A percentile compares a stretch with the other conserved stretches of the same genome.
Conservation (phyloP, 768 basidiomycete species). For the Pluteus cervinus region DNA sequence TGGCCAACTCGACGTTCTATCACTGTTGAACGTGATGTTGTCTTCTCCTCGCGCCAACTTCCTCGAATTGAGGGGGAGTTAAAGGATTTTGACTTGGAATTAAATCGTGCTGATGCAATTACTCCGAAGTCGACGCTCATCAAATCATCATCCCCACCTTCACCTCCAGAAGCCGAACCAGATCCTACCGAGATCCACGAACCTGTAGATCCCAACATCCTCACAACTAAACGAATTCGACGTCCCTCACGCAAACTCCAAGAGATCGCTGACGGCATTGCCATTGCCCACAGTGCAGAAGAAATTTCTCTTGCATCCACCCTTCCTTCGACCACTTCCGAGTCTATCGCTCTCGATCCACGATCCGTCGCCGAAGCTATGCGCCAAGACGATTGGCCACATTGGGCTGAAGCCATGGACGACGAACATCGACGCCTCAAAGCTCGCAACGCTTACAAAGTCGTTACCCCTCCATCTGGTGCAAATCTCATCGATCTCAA, state of each 20-base stretch:
- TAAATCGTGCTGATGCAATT: background rate
- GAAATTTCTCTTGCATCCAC: too few relatives aligned
- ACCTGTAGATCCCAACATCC: too few relatives aligned
- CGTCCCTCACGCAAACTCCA: too few relatives aligned
- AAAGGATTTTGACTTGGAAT: background rate
- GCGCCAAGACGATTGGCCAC: slow-evolving; percentile 10
- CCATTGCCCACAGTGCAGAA: too few relatives aligned
- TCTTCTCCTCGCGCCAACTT: too few relatives aligned
- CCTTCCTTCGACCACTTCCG: too few relatives aligned
- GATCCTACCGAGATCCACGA: too few relatives aligned
- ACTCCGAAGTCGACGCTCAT: background rate
- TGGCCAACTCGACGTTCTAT: background rate
- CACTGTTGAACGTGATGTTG: background rate
- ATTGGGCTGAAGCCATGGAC: slow-evolving; percentile 9
- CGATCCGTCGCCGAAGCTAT: slow-evolving; percentile 7
- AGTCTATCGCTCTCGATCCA: too few relatives aligned
- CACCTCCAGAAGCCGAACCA: background rate
- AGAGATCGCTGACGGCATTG: too few relatives aligned
- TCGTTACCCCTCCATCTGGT: background rate
- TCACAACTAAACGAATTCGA: too few relatives aligned
- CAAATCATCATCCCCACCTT: background rate
- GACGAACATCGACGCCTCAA: background rate
- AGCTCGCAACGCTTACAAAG: background rate
- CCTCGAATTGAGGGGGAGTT: background rate
- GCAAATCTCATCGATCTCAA: slow-evolving; percentile 10